phyloP scores from a whole-genome alignment of 2,329 filamentous ascomycete genomes.

The Whalleya microplaca region DNA sequence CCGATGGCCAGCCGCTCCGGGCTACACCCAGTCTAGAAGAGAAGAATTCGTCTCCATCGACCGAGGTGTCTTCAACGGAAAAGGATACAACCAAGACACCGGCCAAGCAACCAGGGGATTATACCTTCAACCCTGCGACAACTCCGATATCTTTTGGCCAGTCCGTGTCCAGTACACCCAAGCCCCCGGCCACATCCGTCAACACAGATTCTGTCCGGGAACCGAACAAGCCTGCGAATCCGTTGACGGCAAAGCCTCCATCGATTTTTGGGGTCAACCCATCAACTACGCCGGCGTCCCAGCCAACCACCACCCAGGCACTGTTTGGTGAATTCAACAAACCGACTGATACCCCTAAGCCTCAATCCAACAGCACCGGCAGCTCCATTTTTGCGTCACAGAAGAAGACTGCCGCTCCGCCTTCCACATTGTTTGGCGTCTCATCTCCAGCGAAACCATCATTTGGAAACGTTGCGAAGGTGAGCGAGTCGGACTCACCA shows the following conservation, averaged over 20 bases:
- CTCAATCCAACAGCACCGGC: conserved; percentile 21
- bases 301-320: conserved; percentile 10
- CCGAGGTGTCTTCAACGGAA: conserved; percentile 15
- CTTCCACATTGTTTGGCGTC: conserved; percentile 23
- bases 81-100: conserved; percentile 28
- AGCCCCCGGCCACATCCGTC: conserved; percentile 12
- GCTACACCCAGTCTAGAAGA: conserved; percentile 27
- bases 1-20: conserved; percentile 38
- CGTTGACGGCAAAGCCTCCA: conserved; percentile 33
- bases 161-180: conserved; percentile 10
- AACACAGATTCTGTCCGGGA: conserved; percentile 28
- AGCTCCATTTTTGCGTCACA: conserved; percentile 29
- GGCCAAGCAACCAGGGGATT: conserved; percentile 37
- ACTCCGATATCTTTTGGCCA: conserved; percentile 36
- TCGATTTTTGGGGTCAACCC: conserved; percentile 25
- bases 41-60: conserved; percentile 12
- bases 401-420: conserved; percentile 20
- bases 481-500: conserved; percentile 10
- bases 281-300: conserved; percentile 13
- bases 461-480: conserved; percentile 18
- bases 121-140: conserved; percentile 37
- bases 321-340: conserved; percentile 28
- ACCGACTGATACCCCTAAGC: conserved; percentile 21
- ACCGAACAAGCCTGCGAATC: conserved; percentile 35
- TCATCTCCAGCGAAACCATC: conserved; percentile 12